Evolutionary conservation across 2,329 filamentous ascomycete species (phyloP).

Genomic region (Beauveria sp.): DNA sequence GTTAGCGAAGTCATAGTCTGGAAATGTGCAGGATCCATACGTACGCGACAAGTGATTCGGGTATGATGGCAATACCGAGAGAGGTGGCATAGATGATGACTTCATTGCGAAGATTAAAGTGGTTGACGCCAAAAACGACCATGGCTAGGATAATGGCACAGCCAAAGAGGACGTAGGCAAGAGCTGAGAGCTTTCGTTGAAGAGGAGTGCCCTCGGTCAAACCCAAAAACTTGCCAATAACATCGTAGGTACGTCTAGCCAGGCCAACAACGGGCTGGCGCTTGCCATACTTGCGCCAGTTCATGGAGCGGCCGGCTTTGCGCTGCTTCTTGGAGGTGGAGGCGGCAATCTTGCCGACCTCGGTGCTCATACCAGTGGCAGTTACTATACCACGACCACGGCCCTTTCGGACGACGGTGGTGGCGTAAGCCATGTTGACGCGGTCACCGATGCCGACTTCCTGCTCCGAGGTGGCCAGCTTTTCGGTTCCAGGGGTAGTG

Average conservation of each 20-base stretch:
- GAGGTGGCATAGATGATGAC: constrained; percentile 52
- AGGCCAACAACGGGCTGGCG: constrained; percentile 40
- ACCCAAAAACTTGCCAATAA: constrained; percentile 51
- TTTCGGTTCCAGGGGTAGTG: constrained; percentile 37
- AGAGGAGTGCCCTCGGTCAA: constrained; percentile 65
- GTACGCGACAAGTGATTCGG: constrained; percentile 56
- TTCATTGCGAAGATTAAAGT: constrained; percentile 42
- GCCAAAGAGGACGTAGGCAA: constrained; percentile 69
- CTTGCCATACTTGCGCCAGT: constrained; percentile 46
- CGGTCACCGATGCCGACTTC: constrained; percentile 63
- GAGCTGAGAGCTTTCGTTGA: constrained; percentile 68
- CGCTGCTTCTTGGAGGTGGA: constrained; percentile 45
- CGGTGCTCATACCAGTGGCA: constrained; percentile 63
- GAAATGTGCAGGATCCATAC: constrained; percentile 16
- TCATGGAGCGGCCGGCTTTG: constrained; percentile 48
- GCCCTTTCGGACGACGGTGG: constrained; percentile 65
- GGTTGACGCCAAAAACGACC: constrained; percentile 51
- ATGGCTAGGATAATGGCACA: constrained; percentile 55
- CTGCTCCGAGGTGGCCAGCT: constrained; percentile 32
- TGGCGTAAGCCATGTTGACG: constrained; percentile 68
- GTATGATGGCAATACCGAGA: constrained; percentile 55
- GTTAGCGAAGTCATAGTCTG: constrained; percentile 10
- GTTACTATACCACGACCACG: constrained; percentile 66
- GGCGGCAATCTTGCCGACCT: constrained; percentile 62
- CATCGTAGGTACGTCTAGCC: constrained; percentile 39